A percentile compares a stretch with the other conserved stretches of the same genome.
These are phyloP conservation scores for Striga asiatica DNA, from an alignment of 257 asterid genomes.

Conservation along the genomic window DNA sequence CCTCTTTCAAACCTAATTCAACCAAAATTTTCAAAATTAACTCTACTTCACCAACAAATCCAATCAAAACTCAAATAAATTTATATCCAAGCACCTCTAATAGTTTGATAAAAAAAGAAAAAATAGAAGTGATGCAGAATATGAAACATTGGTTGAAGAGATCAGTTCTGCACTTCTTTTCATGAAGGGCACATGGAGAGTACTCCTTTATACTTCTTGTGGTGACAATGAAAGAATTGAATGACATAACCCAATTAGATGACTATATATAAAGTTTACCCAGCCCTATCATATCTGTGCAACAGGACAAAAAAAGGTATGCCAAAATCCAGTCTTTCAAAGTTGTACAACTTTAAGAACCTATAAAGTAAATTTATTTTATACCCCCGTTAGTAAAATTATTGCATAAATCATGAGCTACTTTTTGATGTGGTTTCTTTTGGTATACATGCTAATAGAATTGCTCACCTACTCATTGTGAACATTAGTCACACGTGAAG, in stretches of 20 bases:
- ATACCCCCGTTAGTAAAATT: constrained; percentile 9
- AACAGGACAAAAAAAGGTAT: background rate
- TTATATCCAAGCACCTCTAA: no score
- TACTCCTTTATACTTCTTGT: background rate
- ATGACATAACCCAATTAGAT: background rate
- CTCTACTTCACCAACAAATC: no score
- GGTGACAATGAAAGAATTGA: background rate
- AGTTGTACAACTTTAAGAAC: constrained; percentile 22
- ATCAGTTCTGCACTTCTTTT: background rate
- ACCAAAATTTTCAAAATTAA: no score
- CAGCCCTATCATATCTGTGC: background rate
- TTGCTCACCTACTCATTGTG: no score
- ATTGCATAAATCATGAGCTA: constrained; percentile 18
- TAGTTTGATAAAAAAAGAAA: background rate
- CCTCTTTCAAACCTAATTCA: no score
- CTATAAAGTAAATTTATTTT: no score
- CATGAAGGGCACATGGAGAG: constrained; percentile 14
- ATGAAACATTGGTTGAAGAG: no score
- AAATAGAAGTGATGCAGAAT: background rate
- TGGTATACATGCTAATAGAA: no score
- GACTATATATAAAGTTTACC: background rate
- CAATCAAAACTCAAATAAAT: no score
- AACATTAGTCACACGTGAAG: no score
- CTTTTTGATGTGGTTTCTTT: no score
- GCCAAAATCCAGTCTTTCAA: constrained; percentile 9